Conservation (phyloP, 257 asterid species). For the Nicotiana obtusifolia region DNA sequence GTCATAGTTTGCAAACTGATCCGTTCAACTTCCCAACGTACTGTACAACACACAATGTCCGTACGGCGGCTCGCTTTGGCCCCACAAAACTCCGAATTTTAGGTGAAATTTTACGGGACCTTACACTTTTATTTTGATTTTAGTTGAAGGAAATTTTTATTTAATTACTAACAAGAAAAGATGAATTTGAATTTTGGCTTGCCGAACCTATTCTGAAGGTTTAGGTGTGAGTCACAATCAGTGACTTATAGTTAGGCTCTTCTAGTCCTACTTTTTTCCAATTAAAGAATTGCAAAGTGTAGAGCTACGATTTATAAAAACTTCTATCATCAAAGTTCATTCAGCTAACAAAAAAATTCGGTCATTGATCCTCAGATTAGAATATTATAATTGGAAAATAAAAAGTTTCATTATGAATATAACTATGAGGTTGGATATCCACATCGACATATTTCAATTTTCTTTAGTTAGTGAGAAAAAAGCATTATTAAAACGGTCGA, state of each 20-base stretch:
- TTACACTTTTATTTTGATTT: too few relatives aligned
- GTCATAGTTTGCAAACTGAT: too few relatives aligned
- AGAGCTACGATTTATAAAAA: background rate
- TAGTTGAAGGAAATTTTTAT: too few relatives aligned
- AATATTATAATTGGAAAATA: background rate
- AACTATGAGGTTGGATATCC: background rate
- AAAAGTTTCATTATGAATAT: background rate
- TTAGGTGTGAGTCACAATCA: background rate
- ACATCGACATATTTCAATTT: background rate
- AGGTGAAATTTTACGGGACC: too few relatives aligned
- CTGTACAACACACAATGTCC: too few relatives aligned
- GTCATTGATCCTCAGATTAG: background rate
- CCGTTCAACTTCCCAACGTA: too few relatives aligned
- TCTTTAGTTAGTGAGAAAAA: background rate
- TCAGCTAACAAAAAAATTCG: background rate
- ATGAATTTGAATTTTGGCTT: too few relatives aligned
- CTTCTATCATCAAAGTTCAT: background rate
- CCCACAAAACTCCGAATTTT: too few relatives aligned
- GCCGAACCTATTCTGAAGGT: background rate
- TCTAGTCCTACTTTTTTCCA: background rate
- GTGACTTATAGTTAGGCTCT: background rate
- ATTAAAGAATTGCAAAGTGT: background rate
- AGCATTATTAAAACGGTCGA: background rate
- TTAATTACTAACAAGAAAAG: too few relatives aligned
- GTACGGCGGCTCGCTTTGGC: too few relatives aligned